These are phyloP conservation scores for Viridothelium virens DNA, from an alignment of 495 filamentous ascomycete genomes.

Conservation along the genomic window DNA sequence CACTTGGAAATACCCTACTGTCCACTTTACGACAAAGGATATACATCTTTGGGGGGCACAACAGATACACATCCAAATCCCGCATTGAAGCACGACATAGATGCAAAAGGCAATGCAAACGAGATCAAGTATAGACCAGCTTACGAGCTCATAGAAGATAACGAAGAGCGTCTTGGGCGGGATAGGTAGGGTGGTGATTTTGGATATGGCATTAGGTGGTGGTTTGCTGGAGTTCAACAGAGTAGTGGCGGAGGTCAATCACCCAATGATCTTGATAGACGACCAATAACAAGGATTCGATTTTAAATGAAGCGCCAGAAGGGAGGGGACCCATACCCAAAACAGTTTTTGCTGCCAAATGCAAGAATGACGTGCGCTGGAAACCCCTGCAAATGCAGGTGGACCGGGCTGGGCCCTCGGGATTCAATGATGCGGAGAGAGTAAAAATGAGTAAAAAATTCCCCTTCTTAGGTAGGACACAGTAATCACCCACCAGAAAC, in stretches of 20 bases:
- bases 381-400: conserved; percentile 4
- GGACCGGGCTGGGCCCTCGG: neutral
- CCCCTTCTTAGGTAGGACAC: no score
- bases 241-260: no score
- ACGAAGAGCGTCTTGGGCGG: conserved; percentile 77
- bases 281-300: no score
- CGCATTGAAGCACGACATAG: conserved; percentile 44
- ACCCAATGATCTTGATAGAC: no score
- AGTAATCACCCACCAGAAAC: neutral
- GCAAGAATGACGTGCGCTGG: conserved; percentile 8
- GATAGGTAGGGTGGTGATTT: conserved; percentile 32
- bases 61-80: conserved; percentile 89
- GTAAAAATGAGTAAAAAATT: neutral
- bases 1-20: conserved; percentile 74
- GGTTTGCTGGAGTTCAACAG: no score
- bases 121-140: conserved; percentile 61
- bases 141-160: conserved; percentile 76
- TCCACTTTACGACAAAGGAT: conserved; percentile 73
- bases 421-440: conserved; percentile 1
- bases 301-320: no score
- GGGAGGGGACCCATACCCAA: no score
- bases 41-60: conserved; percentile 82
- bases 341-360: neutral
- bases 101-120: conserved; percentile 27
- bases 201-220: no score